Percentiles rank a stretch among this genome's conserved stretches.
phyloP scores from a whole-genome alignment of 305 asterid genomes.

The Fraxinus paxiana region DNA sequence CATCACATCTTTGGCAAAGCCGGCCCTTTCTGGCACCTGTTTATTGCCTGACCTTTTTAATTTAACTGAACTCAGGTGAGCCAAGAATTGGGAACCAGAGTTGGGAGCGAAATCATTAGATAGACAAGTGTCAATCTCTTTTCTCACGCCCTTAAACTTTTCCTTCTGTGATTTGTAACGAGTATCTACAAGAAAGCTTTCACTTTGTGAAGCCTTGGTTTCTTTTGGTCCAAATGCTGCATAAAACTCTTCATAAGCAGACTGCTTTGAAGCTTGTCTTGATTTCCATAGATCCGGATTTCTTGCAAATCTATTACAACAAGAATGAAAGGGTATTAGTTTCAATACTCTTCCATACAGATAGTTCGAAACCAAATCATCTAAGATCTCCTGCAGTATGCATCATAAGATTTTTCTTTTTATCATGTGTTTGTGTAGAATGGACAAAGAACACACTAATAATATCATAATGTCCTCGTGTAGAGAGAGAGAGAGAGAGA shows the following conservation, averaged over 20 bases:
- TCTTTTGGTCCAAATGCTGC: conserved; percentile 65
- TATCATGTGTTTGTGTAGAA: not conserved
- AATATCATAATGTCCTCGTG: not conserved
- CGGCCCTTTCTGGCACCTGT: conserved; percentile 32
- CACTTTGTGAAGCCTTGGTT: conserved; percentile 43
- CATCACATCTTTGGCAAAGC: conserved; percentile 20
- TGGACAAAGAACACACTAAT: not conserved
- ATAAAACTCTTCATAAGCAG: conserved; percentile 62
- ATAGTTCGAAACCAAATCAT: not conserved
- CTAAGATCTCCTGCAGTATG: not conserved
- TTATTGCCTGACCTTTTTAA: conserved; percentile 38
- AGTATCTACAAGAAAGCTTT: conserved; percentile 51
- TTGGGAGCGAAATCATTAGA: conserved; percentile 36
- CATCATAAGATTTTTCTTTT: not conserved
- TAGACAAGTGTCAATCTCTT: conserved; percentile 58
- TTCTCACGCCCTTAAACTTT: conserved; percentile 65
- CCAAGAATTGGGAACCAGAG: conserved; percentile 58
- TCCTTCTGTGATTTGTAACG: conserved; percentile 52
- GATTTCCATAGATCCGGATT: conserved; percentile 85
- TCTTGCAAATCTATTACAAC: conserved; percentile 49
- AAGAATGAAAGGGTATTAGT: conserved; percentile 6
- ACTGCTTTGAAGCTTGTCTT: conserved; percentile 63
- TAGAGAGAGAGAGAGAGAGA: not conserved
- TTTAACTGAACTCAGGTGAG: conserved; percentile 52
- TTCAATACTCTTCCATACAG: not conserved